These are phyloP conservation scores for Pestalotiopsis sp. DNA, from an alignment of 2,329 filamentous ascomycete species.

Conservation along the genomic window DNA sequence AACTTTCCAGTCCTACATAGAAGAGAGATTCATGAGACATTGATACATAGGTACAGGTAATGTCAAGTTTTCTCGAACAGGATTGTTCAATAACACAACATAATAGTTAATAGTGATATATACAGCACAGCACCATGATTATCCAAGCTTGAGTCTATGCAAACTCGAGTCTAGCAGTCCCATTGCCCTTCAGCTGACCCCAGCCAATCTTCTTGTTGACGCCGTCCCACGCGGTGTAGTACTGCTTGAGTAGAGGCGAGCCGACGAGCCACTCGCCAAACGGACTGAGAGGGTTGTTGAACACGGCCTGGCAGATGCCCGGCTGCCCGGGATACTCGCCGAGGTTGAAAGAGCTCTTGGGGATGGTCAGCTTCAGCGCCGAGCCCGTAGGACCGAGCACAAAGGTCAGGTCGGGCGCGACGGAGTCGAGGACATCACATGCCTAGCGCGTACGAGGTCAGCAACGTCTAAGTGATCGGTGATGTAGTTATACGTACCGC, in stretches of 20 bases:
- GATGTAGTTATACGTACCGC: conserved; percentile 14
- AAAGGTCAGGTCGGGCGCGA: conserved; percentile 31
- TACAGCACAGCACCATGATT: background rate
- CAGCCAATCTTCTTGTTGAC: conserved; percentile 26
- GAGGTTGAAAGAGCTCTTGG: conserved; percentile 31
- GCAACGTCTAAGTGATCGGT: background rate
- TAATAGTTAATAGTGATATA: no score
- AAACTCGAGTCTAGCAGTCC: background rate
- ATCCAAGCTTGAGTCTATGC: background rate
- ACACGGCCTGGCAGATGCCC: conserved; percentile 34
- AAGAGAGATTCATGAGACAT: no score
- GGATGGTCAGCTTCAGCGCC: conserved; percentile 29
- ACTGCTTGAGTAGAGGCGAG: conserved; percentile 33
- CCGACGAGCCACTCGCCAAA: conserved; percentile 33
- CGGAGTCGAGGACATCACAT: conserved; percentile 29
- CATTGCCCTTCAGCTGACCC: conserved; percentile 1
- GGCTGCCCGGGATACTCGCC: conserved; percentile 30
- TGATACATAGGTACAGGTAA: no score
- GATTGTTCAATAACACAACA: no score
- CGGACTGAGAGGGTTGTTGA: conserved; percentile 23
- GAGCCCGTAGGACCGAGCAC: conserved; percentile 24
- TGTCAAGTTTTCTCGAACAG: no score
- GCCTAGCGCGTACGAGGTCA: background rate
- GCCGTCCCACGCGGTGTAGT: conserved; percentile 38
- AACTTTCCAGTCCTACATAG: no score